Conservation (phyloP, 805 yeast species). For the Teunomyces gatunensis region DNA sequence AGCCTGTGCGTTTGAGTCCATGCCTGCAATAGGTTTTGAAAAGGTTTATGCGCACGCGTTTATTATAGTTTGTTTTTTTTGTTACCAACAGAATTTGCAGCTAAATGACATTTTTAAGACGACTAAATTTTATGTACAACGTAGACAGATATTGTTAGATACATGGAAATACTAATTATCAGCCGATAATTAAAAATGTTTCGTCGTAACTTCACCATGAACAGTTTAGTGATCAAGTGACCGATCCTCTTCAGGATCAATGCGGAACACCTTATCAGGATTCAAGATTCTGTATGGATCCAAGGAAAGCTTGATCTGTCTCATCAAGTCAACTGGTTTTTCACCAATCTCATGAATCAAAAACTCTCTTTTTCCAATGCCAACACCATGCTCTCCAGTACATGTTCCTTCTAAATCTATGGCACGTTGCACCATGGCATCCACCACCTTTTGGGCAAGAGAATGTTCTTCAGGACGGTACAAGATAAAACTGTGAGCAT, state of each 20-base stretch:
- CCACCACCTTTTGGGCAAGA: conserved; percentile 16
- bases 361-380: conserved; percentile 21
- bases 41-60: neutral
- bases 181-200: too few relatives aligned
- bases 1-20: conserved; percentile 3
- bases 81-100: too few relatives aligned
- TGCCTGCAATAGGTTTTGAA: neutral
- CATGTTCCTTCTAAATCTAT: conserved; percentile 20
- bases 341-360: conserved; percentile 19
- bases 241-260: conserved; percentile 16
- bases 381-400: conserved; percentile 25
- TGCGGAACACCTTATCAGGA: conserved; percentile 21
- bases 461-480: conserved; percentile 31
- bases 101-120: too few relatives aligned
- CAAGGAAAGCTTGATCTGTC: conserved; percentile 17
- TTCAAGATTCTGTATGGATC: conserved; percentile 23
- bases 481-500: conserved; percentile 67
- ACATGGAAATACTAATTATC: too few relatives aligned
- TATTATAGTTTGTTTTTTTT: neutral
- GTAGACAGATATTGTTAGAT: too few relatives aligned
- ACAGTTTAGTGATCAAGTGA: neutral
- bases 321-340: conserved; percentile 20
- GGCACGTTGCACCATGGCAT: conserved; percentile 22
- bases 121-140: too few relatives aligned
- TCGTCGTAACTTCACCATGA: neutral